These are phyloP conservation scores for Trichoderma cornu-damae DNA, from an alignment of 2,329 filamentous ascomycete genomes.

Conservation along the genomic window DNA sequence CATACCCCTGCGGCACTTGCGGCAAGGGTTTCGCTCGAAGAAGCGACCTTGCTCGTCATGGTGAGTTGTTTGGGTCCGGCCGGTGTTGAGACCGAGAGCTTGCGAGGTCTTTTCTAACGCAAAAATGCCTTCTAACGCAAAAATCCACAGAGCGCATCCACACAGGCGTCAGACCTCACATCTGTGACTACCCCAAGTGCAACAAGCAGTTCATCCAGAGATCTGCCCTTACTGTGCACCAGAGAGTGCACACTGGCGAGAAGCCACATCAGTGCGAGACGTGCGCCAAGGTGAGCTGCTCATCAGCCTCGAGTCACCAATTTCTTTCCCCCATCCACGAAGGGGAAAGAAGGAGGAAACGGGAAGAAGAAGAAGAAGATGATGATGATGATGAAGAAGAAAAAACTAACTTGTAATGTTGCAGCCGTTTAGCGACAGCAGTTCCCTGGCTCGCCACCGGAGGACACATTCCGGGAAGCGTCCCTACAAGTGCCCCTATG, in stretches of 20 bases:
- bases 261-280: slow-evolving; percentile 98
- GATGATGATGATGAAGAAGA: too few species aligned
- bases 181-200: slow-evolving; percentile 83
- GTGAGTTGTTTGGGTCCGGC: slow-evolving; percentile 52
- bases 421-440: slow-evolving; percentile 88
- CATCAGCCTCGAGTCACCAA: not conserved
- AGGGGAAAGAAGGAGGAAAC: too few species aligned
- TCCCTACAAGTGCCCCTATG: slow-evolving; percentile 95
- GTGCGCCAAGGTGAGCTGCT: slow-evolving; percentile 75
- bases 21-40: slow-evolving; percentile 86
- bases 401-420: not conserved
- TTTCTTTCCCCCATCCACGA: too few species aligned
- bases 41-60: slow-evolving; percentile 90
- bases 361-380: too few species aligned
- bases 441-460: slow-evolving; percentile 85
- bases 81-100: not conserved
- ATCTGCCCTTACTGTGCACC: slow-evolving; percentile 90
- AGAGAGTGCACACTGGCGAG: slow-evolving; percentile 92
- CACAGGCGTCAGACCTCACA: slow-evolving; percentile 82
- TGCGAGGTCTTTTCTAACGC: too few species aligned
- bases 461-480: slow-evolving; percentile 93
- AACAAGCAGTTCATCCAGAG: slow-evolving; percentile 97
- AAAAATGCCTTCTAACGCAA: not conserved
- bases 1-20: slow-evolving; percentile 86
- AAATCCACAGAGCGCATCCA: slow-evolving; percentile 83